A percentile compares a stretch with the other conserved stretches of the same genome.
Evolutionary conservation across 768 basidiomycete genomes (phyloP).

Genomic region (Boletus patriciae): DNA sequence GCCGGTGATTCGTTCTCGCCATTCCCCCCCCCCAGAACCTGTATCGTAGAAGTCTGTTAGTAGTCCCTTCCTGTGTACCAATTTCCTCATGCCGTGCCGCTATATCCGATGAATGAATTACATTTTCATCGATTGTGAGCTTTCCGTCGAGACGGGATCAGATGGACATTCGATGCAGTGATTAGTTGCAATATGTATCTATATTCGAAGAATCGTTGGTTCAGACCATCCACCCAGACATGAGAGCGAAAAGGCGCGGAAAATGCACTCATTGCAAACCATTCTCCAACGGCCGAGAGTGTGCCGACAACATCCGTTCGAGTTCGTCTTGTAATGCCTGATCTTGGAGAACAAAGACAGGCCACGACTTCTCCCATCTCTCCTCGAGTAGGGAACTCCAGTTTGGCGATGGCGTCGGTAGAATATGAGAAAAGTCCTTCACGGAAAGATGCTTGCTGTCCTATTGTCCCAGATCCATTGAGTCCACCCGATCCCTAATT

Average conservation of each 20-base stretch:
- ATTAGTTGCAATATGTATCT: not conserved
- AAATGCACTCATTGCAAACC: not conserved
- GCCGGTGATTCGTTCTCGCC: conserved; percentile 34
- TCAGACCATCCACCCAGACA: too few relatives aligned
- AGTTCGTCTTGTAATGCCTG: conserved; percentile 18
- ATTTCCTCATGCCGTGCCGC: not conserved
- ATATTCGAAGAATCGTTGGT: not conserved
- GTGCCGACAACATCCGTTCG: conserved; percentile 16
- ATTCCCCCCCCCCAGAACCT: not conserved
- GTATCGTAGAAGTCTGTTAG: conserved; percentile 21
- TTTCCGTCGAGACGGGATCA: not conserved
- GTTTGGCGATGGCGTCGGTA: conserved; percentile 73
- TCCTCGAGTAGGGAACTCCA: conserved; percentile 43
- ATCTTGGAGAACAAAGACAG: conserved; percentile 17
- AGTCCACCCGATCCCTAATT: not conserved
- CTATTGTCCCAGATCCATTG: conserved; percentile 14
- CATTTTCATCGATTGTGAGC: not conserved
- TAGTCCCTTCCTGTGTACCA: conserved; percentile 15
- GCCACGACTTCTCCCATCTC: conserved; percentile 22
- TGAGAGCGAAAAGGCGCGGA: not conserved
- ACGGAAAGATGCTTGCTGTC: conserved; percentile 48
- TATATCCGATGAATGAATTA: not conserved
- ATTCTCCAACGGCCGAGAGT: not conserved
- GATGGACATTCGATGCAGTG: not conserved
- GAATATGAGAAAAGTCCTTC: conserved; percentile 86